Evolutionary conservation across 768 basidiomycete species (phyloP).

Genomic region (Artomyces pyxidatus): DNA sequence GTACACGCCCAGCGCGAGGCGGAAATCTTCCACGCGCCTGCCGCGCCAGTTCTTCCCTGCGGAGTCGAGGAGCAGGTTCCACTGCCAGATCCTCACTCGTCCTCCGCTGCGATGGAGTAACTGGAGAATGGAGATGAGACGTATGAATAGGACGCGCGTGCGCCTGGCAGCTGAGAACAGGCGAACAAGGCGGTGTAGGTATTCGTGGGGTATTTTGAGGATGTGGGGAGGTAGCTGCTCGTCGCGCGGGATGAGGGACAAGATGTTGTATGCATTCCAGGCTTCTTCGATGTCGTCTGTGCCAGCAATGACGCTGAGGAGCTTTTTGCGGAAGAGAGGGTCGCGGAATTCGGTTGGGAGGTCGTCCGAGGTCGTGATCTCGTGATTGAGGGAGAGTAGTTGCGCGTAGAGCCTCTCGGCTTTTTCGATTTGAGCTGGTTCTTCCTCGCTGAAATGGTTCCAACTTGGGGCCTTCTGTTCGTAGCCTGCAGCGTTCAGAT

Average conservation of each 20-base stretch:
- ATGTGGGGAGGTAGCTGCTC: neutral
- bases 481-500: too few relatives aligned
- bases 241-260: constrained; percentile 19
- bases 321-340: constrained; percentile 4
- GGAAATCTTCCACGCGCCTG: constrained; percentile 48
- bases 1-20: constrained; percentile 50
- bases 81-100: constrained; percentile 52
- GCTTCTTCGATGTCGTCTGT: constrained; percentile 26
- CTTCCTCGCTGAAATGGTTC: too few relatives aligned
- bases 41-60: constrained; percentile 59
- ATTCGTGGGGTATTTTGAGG: constrained; percentile 24
- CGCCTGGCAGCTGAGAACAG: constrained; percentile 46
- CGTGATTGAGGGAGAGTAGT: too few relatives aligned
- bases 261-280: constrained; percentile 37
- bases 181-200: constrained; percentile 56
- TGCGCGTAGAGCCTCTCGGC: too few relatives aligned
- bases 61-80: constrained; percentile 67
- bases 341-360: constrained; percentile 4
- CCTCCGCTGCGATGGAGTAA: constrained; percentile 48
- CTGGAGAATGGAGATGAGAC: constrained; percentile 57
- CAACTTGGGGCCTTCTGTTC: too few relatives aligned
- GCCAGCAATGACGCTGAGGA: constrained; percentile 26
- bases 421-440: too few relatives aligned
- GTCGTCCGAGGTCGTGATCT: too few relatives aligned
- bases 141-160: constrained; percentile 52